These are phyloP conservation scores for Coniosporium tulheliwenetii DNA, from an alignment of 2,329 filamentous ascomycete species.

Conservation along the genomic window DNA sequence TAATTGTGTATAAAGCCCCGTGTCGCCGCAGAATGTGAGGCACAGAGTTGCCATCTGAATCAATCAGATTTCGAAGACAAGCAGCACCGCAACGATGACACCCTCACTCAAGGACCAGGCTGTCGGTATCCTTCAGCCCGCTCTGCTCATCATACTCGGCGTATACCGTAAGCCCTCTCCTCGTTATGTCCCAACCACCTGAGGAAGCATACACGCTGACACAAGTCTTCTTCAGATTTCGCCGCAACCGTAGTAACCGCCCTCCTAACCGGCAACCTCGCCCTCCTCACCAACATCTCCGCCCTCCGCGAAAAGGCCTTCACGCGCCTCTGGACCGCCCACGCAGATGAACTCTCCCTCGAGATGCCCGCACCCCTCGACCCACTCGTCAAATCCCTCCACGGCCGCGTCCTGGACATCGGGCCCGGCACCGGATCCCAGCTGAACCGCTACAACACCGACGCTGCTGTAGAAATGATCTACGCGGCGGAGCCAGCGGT, in stretches of 20 bases:
- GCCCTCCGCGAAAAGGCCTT: slow-evolving; percentile 17
- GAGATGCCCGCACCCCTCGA: not conserved
- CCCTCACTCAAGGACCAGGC: too few species aligned
- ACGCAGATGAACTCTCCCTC: not conserved
- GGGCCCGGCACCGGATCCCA: slow-evolving; percentile 36
- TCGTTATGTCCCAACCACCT: too few species aligned
- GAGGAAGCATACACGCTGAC: too few species aligned
- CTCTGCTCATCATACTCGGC: too few species aligned
- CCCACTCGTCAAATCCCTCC: not conserved
- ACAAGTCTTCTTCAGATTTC: slow-evolving; percentile 12
- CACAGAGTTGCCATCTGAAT: too few species aligned
- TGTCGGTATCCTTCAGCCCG: too few species aligned
- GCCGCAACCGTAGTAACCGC: slow-evolving; percentile 16
- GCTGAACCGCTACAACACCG: slow-evolving; percentile 26
- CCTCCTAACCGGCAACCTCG: slow-evolving; percentile 4
- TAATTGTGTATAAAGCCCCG: too few species aligned
- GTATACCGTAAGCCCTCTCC: too few species aligned
- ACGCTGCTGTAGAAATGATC: slow-evolving; percentile 26
- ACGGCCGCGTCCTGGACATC: slow-evolving; percentile 1
- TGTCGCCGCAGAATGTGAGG: too few species aligned
- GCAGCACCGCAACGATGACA: too few species aligned
- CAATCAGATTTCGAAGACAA: too few species aligned
- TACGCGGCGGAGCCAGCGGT: slow-evolving; percentile 39
- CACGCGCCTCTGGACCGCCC: slow-evolving; percentile 16
- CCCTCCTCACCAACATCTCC: slow-evolving; percentile 13